A percentile compares a stretch with the other conserved stretches of the same genome.
phyloP scores from a whole-genome alignment of 768 basidiomycete species.

The Boletus pseudo-olivaceus region DNA sequence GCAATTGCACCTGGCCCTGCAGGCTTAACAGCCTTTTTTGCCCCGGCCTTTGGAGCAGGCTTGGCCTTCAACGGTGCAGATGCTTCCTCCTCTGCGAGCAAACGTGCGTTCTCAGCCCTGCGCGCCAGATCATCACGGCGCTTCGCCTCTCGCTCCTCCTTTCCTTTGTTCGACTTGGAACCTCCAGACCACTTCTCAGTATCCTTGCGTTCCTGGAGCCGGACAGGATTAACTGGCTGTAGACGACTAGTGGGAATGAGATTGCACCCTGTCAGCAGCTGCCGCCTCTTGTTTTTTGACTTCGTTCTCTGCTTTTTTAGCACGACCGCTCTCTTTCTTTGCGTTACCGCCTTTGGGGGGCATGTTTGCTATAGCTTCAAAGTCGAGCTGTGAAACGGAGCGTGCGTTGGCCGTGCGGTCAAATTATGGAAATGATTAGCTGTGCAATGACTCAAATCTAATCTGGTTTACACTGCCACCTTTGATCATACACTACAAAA shows the following conservation, averaged over 20 bases:
- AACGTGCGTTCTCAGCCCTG: slow-evolving; percentile 80
- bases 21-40: slow-evolving; percentile 56
- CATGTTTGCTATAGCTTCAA: slow-evolving; percentile 43
- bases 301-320: slow-evolving; percentile 92
- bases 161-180: slow-evolving; percentile 60
- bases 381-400: slow-evolving; percentile 4
- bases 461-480: slow-evolving; percentile 27
- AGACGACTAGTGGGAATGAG: not conserved
- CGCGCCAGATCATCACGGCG: slow-evolving; percentile 76
- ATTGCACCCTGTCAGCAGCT: slow-evolving; percentile 54
- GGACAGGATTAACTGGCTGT: slow-evolving; percentile 1
- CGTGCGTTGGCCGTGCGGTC: not conserved
- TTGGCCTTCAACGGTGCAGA: slow-evolving; percentile 55
- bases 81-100: slow-evolving; percentile 88
- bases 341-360: slow-evolving; percentile 84
- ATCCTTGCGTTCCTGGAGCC: slow-evolving; percentile 64
- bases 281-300: slow-evolving; percentile 69
- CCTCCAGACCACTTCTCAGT: slow-evolving; percentile 65
- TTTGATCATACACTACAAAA: slow-evolving; percentile 9
- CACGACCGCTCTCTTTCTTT: slow-evolving; percentile 87
- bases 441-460: slow-evolving; percentile 22
- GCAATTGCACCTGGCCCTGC: slow-evolving; percentile 85
- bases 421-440: not conserved
- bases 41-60: slow-evolving; percentile 57
- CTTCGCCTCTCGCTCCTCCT: slow-evolving; percentile 77